Percentiles rank a stretch among this genome's conserved stretches.
phyloP scores from a whole-genome alignment of 345 rosid species.

The Aegle marmelos region DNA sequence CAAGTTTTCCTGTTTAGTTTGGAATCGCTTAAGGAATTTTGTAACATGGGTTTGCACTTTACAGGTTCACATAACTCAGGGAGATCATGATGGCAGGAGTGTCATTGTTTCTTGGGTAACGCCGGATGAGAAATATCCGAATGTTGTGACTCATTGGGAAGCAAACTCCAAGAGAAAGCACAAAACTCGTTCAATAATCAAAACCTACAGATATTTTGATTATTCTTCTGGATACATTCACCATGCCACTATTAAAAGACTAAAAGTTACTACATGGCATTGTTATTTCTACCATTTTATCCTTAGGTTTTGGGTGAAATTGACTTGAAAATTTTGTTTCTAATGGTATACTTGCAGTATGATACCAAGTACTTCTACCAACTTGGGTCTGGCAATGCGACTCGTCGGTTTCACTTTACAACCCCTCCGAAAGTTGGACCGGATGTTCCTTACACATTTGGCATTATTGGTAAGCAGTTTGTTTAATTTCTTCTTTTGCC shows the following conservation, averaged over 20 bases:
- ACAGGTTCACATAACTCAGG: slow-evolving; percentile 44
- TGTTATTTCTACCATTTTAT: neutral
- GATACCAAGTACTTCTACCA: slow-evolving; percentile 30
- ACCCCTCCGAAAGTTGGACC: slow-evolving; percentile 39
- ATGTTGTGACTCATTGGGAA: slow-evolving; percentile 25
- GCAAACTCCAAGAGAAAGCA: slow-evolving; percentile 3
- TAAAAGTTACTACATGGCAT: slow-evolving; percentile 17
- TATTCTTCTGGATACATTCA: slow-evolving; percentile 40
- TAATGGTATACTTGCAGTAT: slow-evolving; percentile 19
- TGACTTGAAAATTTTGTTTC: neutral
- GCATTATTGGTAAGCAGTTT: slow-evolving; percentile 28
- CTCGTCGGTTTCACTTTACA: slow-evolving; percentile 26
- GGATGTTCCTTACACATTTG: slow-evolving; percentile 37
- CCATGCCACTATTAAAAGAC: slow-evolving; percentile 28
- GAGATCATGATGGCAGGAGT: slow-evolving; percentile 24
- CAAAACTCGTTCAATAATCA: slow-evolving; percentile 1
- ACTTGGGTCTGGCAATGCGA: slow-evolving; percentile 14
- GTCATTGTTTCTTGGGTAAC: slow-evolving; percentile 36
- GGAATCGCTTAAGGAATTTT: too few species aligned
- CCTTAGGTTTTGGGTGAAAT: neutral
- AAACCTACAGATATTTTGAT: slow-evolving; percentile 21
- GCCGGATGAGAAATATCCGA: neutral
- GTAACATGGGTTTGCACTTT: too few species aligned
- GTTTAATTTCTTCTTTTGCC: neutral
- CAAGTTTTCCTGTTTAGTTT: too few species aligned